Percentiles rank a stretch among this genome's conserved stretches.
Evolutionary conservation across 2,329 filamentous ascomycete genomes (phyloP).

Genomic region (Penicillium verrucosum): DNA sequence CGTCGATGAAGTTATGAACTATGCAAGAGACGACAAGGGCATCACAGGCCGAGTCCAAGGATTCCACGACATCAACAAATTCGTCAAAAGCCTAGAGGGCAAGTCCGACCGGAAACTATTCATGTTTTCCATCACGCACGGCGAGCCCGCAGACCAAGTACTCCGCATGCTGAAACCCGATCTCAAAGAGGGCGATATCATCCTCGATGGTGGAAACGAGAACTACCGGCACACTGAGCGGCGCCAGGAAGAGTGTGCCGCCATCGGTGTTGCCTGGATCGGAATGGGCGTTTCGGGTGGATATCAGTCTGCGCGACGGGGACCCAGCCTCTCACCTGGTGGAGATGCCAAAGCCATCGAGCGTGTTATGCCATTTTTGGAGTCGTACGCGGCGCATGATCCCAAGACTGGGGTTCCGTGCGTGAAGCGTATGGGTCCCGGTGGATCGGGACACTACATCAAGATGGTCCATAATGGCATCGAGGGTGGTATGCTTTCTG

Average conservation of each 20-base stretch:
- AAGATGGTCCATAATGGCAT: conserved; percentile 77
- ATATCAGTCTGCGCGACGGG: conserved; percentile 64
- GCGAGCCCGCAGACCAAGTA: conserved; percentile 37
- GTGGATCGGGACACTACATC: conserved; percentile 66
- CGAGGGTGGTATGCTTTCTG: conserved; percentile 67
- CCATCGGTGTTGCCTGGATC: conserved; percentile 61
- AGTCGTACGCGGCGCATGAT: conserved; percentile 62
- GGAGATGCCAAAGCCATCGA: conserved; percentile 58
- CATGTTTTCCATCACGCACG: conserved; percentile 43
- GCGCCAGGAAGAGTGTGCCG: conserved; percentile 56
- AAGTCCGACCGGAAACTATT: conserved; percentile 34
- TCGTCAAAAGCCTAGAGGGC: conserved; percentile 34
- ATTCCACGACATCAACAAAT: conserved; percentile 37
- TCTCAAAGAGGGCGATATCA: conserved; percentile 60
- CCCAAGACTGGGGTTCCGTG: conserved; percentile 56
- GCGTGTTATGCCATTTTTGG: conserved; percentile 58
- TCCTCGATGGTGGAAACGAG: conserved; percentile 68
- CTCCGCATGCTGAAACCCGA: conserved; percentile 46
- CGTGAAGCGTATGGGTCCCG: conserved; percentile 58
- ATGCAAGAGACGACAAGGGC: conserved; percentile 22
- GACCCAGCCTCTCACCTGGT: conserved; percentile 66
- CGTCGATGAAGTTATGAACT: conserved; percentile 31
- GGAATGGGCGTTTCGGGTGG: conserved; percentile 68
- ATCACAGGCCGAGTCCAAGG: conserved; percentile 34
- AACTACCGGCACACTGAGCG: conserved; percentile 63